Percentiles rank a stretch among this genome's conserved stretches.
Conservation (phyloP, 1,284 basidiomycete genomes). For the Trichosporon coremiiforme region DNA sequence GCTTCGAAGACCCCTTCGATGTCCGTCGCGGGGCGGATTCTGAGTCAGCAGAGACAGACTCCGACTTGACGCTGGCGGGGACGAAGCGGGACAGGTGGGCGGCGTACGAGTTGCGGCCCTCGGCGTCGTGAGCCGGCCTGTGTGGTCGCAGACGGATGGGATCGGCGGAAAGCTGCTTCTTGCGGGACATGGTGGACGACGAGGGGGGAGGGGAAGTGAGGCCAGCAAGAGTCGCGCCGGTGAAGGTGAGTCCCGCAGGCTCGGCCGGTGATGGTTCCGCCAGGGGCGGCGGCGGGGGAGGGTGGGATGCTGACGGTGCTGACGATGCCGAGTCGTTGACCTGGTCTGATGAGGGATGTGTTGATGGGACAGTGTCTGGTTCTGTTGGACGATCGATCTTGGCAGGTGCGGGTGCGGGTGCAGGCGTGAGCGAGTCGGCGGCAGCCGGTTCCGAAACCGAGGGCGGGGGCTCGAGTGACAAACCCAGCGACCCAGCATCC, state of each 20-base stretch:
- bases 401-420: not conserved
- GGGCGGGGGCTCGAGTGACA: conserved; percentile 27
- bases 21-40: conserved; percentile 28
- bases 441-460: conserved; percentile 13
- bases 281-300: not conserved
- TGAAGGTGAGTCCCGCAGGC: conserved; percentile 26
- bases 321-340: not conserved
- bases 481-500: conserved; percentile 25
- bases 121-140: conserved; percentile 29
- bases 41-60: conserved; percentile 24
- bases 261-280: conserved; percentile 4
- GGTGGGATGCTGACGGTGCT: conserved; percentile 10
- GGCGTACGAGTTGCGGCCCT: conserved; percentile 35
- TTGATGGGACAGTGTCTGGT: not conserved
- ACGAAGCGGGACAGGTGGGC: conserved; percentile 23
- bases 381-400: not conserved
- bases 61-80: conserved; percentile 29
- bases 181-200: conserved; percentile 8
- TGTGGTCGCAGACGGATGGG: conserved; percentile 25
- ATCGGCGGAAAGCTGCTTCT: conserved; percentile 15
- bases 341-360: not conserved
- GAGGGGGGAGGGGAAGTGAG: conserved; percentile 20
- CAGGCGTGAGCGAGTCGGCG: conserved; percentile 1
- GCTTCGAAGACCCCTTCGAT: conserved; percentile 18
- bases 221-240: conserved; percentile 25